A percentile compares a stretch with the other conserved stretches of the same genome.
Conservation (phyloP, 2,329 filamentous ascomycete genomes). For the Aschersonia sp. region DNA sequence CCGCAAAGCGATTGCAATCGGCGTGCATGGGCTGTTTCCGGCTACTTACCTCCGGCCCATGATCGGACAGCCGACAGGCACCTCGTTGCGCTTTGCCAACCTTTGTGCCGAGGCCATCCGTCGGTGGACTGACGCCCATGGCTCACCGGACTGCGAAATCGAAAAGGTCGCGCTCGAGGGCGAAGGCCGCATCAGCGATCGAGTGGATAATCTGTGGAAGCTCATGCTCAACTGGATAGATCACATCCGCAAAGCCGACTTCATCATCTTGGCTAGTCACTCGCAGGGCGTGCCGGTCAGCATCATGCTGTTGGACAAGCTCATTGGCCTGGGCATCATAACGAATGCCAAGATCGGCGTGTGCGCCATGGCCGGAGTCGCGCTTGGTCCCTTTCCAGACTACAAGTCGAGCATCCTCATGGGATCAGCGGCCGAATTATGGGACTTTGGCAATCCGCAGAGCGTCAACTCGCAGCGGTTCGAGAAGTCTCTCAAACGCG, state of each 20-base stretch:
- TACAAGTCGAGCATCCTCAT: conserved; percentile 84
- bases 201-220: conserved; percentile 89
- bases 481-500: conserved; percentile 57
- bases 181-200: conserved; percentile 79
- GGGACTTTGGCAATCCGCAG: conserved; percentile 76
- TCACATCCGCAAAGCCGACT: conserved; percentile 72
- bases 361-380: conserved; percentile 84
- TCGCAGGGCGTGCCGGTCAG: conserved; percentile 92
- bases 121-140: conserved; percentile 63
- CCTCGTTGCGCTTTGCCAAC: conserved; percentile 84
- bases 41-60: conserved; percentile 77
- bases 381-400: conserved; percentile 81
- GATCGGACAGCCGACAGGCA: conserved; percentile 88
- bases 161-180: conserved; percentile 92
- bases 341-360: conserved; percentile 66
- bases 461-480: conserved; percentile 77
- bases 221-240: conserved; percentile 90
- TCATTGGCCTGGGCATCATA: conserved; percentile 81
- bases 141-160: conserved; percentile 64
- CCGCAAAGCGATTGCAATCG: conserved; percentile 80
- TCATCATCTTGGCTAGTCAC: conserved; percentile 85
- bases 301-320: conserved; percentile 81
- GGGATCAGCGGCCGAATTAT: conserved; percentile 83
- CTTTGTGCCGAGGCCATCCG: conserved; percentile 74
- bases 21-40: conserved; percentile 88